Conservation (phyloP, 768 basidiomycete species). For the Xerocomellus dryophilus region DNA sequence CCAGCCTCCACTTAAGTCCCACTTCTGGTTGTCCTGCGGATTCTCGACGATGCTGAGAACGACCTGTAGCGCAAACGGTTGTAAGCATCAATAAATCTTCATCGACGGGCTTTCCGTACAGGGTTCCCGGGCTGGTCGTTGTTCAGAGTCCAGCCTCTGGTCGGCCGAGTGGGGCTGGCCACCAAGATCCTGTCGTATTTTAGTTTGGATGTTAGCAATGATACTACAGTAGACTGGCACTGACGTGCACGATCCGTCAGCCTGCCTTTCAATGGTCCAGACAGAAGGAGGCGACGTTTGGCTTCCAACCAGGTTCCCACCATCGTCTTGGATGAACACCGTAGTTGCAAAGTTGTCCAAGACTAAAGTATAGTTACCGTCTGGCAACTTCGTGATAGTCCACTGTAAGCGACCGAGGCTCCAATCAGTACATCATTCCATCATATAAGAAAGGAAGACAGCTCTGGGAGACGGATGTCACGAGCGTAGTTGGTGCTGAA, state of each 20-base stretch:
- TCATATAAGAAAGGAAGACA: not conserved
- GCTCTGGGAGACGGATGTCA: not conserved
- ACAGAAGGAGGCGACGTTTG: not conserved
- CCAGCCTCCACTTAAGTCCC: not conserved
- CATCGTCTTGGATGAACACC: too few relatives aligned
- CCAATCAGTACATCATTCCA: not conserved
- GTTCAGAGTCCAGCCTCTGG: not conserved
- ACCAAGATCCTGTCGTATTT: not conserved
- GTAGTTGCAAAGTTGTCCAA: too few relatives aligned
- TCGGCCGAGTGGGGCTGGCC: not conserved
- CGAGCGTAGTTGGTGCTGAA: not conserved
- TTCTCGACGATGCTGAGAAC: not conserved
- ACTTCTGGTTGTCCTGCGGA: not conserved
- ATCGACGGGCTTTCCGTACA: not conserved
- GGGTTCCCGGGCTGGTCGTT: not conserved
- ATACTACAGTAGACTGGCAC: not conserved
- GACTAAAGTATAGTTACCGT: not conserved
- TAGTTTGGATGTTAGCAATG: not conserved
- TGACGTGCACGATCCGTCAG: not conserved
- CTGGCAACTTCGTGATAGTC: not conserved
- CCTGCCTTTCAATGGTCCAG: not conserved
- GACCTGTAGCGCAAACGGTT: not conserved
- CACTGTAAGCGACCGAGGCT: not conserved
- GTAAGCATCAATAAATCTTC: conserved; percentile 1
- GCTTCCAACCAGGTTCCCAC: not conserved